phyloP scores from a whole-genome alignment of 495 filamentous ascomycete species.

The Podospora anserina region DNA sequence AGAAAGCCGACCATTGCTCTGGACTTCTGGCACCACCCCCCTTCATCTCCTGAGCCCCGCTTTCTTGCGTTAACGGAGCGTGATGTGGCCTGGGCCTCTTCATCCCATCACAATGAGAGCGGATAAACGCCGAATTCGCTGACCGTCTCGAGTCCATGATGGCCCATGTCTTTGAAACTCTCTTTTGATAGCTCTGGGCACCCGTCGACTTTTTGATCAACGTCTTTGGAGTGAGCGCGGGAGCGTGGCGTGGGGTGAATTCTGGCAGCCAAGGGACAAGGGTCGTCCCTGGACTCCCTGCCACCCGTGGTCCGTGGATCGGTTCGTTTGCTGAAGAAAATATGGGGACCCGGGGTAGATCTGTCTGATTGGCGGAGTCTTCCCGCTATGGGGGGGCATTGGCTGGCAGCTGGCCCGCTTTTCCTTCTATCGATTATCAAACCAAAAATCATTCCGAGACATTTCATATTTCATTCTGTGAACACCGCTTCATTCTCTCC shows the following conservation, averaged over 20 bases:
- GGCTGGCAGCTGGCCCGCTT: slow-evolving; percentile 6
- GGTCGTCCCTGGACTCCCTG: slow-evolving; percentile 10
- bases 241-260: slow-evolving; percentile 18
- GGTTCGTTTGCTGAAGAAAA: background rate
- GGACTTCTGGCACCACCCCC: background rate
- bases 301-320: background rate
- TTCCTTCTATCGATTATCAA: slow-evolving; percentile 6
- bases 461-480: background rate
- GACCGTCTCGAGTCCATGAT: background rate
- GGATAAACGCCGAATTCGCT: background rate
- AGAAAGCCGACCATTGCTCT: background rate
- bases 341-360: slow-evolving; percentile 17
- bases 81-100: background rate
- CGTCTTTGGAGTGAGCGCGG: slow-evolving; percentile 5
- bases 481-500: background rate
- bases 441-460: slow-evolving; percentile 12
- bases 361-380: slow-evolving; percentile 15
- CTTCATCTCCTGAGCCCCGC: slow-evolving; percentile 7
- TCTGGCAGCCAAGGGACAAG: slow-evolving; percentile 11
- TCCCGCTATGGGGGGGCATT: background rate
- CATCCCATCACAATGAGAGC: background rate
- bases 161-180: background rate
- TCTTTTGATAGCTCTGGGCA: background rate
- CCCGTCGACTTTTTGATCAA: background rate
- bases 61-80: background rate